Evolutionary conservation across 768 basidiomycete species (phyloP), one percentile per base, ranked within the genome.

Genomic region (Hortiboletus campestris): DNA sequence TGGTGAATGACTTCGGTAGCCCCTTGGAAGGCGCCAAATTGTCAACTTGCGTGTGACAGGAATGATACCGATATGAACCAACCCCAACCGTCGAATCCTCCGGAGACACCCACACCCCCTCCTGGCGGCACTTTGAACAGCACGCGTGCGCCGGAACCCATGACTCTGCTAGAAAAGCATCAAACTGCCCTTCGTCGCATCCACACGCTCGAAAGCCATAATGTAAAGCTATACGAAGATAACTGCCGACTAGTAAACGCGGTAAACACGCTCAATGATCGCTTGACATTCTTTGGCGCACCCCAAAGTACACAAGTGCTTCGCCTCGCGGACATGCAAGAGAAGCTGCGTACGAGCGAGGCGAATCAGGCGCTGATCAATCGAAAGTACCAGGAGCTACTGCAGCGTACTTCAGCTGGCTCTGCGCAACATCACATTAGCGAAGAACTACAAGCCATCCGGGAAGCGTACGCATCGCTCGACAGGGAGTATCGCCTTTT

Each of bases 91-190:
- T 43, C 54, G 6, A 51, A 53, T 40, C 40, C 51, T 42, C 53
- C 46, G 0, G 56, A 54, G 6, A 53, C 56, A 2, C 60, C 56
- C 9, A 51, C 46, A 8, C 48, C 50, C 19, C 44, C 60, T 53
- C 42, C 40, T 41, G 28, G 42, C 20, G 25, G 10, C 20, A 17
- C 39, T 20, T 12, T 28, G 17, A 25, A 44, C 17, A 80, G 77
- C 66, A 75, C 75, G 13, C 81, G 76, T 59, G 70, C 80, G 22
- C 61, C 71, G 5, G 81, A 81, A 57, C 72, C 71, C 58, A 75
- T 79, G 19, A 71, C 74, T 7, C 72, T 81, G 11, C 46, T 42
- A 17, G 68, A 73, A 17, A 58, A 35, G 8, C 44, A 62, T 49
- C 59, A 64, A 22, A n/a, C 32, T 14, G 39, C 57, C 55, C 50